Evolutionary conservation across 306 rosid genomes (phyloP), one percentile per base, ranked within the genome.

Genomic region (Carpinus viminea): DNA sequence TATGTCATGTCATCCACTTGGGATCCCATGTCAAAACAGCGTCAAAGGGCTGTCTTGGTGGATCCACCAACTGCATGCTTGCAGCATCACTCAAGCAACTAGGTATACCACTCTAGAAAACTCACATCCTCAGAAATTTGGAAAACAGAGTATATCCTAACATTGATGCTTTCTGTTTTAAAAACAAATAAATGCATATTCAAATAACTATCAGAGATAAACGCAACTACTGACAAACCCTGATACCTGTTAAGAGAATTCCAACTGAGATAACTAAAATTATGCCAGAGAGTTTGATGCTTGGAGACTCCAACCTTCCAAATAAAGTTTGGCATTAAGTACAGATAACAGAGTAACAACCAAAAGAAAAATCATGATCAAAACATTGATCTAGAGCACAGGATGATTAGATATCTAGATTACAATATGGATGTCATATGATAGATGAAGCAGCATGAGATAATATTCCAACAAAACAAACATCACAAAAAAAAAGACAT

Each of bases 241-340:
- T 28, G 41, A 70, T 87, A 95, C 99, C 99, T 84, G 99, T 91
- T 80, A 95, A 86, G 75, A 95, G 88, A 84, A 95, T 89, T 82
- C 99, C 98, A 73, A 87, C 26, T 74, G 93, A 95, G 80, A 95
- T 95, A 20, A 95, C 61, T 65, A 89, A 68, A 71, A 95, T 95
- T 80, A 95, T 95, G 86, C 98, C 99, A 1, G 97, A 90, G 59
- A 95, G 91, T 89, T 82, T 93, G 72, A 85, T 31, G 81, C 99
- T 93, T 38, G 97, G 94, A 61, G 87, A 70, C 90, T 95, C 99
- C 99, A 95, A 93, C 92, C 99, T 95, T 86, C 65, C 78, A 84
- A 72, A 74, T 70, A 79, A 80, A 65, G 20, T 74, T 85, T 62
- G 68, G 54, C 75, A 82, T 76, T 85, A 76, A 80, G 68, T 52